These are phyloP conservation scores for Rhynchosporium agropyri DNA, from an alignment of 2,329 filamentous ascomycete genomes.

Conservation along the genomic window DNA sequence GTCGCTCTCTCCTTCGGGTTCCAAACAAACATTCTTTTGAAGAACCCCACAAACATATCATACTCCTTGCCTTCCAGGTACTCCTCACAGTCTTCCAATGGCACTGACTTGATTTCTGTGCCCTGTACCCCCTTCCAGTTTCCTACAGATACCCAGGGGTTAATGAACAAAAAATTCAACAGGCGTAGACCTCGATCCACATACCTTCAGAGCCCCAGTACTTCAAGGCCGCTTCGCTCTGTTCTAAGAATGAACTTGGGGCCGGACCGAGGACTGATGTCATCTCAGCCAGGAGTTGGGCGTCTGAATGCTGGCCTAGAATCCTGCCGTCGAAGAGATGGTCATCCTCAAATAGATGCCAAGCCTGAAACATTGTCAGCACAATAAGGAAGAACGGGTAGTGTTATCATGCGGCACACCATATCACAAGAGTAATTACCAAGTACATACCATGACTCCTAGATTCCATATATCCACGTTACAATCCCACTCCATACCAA, in stretches of 20 bases:
- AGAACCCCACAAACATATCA: not conserved
- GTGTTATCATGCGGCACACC: no score
- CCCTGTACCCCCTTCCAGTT: not conserved
- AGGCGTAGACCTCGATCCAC: not conserved
- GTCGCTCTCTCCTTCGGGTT: not conserved
- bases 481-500: constrained; percentile 5
- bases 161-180: not conserved
- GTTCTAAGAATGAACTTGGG: not conserved
- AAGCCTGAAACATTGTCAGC: not conserved
- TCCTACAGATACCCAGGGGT: not conserved
- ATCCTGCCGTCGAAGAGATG: not conserved
- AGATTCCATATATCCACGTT: constrained; percentile 5
- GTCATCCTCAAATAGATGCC: constrained; percentile 1
- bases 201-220: constrained; percentile 4
- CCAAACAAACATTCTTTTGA: not conserved
- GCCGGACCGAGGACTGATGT: not conserved
- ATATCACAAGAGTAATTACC: not conserved
- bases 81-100: constrained; percentile 6
- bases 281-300: not conserved
- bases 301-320: not conserved
- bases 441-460: not conserved
- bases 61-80: not conserved
- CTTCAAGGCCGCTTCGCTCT: not conserved
- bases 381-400: no score
- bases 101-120: not conserved